Conservation (phyloP, 75 land plant genomes). For the Sequoiadendron giganteum region DNA sequence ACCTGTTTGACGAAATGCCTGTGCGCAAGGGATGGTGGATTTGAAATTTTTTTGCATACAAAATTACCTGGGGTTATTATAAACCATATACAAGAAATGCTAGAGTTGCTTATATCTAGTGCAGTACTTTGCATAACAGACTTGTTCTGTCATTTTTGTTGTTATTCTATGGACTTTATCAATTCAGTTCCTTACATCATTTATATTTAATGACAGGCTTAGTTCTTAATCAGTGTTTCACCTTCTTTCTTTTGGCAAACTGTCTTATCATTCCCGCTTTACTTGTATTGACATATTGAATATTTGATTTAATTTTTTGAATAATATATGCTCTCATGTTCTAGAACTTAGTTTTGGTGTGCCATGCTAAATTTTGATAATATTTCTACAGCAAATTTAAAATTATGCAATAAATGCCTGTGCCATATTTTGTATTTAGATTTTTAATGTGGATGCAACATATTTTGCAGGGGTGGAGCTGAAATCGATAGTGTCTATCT, state of each 20-base stretch:
- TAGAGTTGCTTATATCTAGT: neutral
- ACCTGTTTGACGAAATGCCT: no score
- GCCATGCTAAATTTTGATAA: neutral
- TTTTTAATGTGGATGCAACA: neutral
- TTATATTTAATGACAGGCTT: neutral
- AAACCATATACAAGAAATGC: neutral
- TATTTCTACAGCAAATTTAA: neutral
- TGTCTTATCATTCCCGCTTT: neutral
- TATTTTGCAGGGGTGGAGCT: conserved; percentile 27
- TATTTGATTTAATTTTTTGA: neutral
- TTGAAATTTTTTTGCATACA: no score
- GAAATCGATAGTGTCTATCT: conserved; percentile 26
- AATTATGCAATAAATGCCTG: neutral
- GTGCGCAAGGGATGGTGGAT: no score
- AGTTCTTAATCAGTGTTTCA: neutral
- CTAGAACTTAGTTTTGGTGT: neutral
- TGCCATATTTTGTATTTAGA: neutral
- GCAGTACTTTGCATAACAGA: neutral
- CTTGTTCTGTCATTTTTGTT: neutral
- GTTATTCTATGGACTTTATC: neutral
- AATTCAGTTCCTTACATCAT: neutral
- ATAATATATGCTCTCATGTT: neutral
- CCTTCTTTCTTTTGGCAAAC: neutral
- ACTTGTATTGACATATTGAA: neutral
- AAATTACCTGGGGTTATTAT: no score